Percentiles rank a stretch among this genome's conserved stretches.
Conservation (phyloP, 2,329 filamentous ascomycete genomes). For the Colletotrichum musae region DNA sequence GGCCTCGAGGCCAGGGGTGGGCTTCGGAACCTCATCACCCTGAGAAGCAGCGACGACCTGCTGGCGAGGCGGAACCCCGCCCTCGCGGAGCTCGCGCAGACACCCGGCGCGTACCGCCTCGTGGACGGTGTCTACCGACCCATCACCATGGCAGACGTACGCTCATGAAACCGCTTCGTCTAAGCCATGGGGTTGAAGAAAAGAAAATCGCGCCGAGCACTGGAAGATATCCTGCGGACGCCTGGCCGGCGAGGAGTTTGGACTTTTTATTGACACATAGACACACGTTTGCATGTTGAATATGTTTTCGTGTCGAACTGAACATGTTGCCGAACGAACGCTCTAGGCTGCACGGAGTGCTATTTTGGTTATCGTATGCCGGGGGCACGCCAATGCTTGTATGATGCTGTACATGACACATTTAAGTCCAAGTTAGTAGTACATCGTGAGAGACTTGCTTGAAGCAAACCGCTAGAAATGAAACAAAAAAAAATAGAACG, state of each 20-base stretch:
- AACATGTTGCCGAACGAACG: background rate
- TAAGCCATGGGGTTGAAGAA: background rate
- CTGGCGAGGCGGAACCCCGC: slow-evolving; percentile 44
- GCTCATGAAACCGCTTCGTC: background rate
- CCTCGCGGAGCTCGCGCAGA: slow-evolving; percentile 42
- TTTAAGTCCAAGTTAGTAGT: background rate
- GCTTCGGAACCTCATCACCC: slow-evolving; percentile 46
- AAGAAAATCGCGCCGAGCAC: background rate
- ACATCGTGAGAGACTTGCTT: background rate
- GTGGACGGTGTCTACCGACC: slow-evolving; percentile 43
- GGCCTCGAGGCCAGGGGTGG: slow-evolving; percentile 47
- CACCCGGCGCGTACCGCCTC: slow-evolving; percentile 43
- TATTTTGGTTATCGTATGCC: too few species aligned
- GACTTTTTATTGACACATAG: slow-evolving; percentile 4
- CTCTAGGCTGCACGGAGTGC: background rate
- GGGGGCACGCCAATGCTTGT: background rate
- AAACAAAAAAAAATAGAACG: slow-evolving; percentile 7
- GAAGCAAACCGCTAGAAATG: background rate
- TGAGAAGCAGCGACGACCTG: slow-evolving; percentile 40
- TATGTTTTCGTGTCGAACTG: background rate
- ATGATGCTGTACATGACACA: slow-evolving; percentile 4
- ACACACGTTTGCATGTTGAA: background rate
- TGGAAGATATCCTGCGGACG: background rate
- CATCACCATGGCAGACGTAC: slow-evolving; percentile 42
- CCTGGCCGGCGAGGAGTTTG: slow-evolving; percentile 17